Percentiles rank a stretch among this genome's conserved stretches.
Conservation (phyloP, 805 yeast genomes). For the Lachancea mirantina region DNA sequence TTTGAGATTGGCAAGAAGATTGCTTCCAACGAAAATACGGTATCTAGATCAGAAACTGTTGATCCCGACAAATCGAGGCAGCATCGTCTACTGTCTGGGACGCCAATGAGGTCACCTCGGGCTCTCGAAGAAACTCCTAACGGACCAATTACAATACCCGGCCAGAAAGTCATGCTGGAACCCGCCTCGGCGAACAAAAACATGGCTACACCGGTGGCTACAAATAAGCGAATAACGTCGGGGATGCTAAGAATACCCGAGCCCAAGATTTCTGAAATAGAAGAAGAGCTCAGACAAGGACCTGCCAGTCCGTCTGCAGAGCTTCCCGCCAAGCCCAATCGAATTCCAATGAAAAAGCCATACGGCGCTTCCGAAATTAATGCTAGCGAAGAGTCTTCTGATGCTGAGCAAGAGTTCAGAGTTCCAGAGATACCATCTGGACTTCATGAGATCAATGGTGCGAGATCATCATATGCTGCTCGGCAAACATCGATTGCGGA, state of each 20-base stretch:
- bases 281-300: conserved; percentile 34
- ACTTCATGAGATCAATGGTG: conserved; percentile 1
- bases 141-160: conserved; percentile 16
- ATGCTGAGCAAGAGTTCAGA: conserved; percentile 12
- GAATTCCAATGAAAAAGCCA: conserved; percentile 31
- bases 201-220: conserved; percentile 12
- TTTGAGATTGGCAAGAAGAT: conserved; percentile 27
- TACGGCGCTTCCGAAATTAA: too few relatives aligned
- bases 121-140: conserved; percentile 4
- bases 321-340: conserved; percentile 27
- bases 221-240: conserved; percentile 34
- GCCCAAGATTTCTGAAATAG: conserved; percentile 36
- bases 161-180: conserved; percentile 27
- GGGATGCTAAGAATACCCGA: conserved; percentile 40
- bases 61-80: conserved; percentile 34
- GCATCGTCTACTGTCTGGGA: conserved; percentile 28
- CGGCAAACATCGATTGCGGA: conserved; percentile 30
- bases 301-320: conserved; percentile 32
- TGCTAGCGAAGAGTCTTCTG: conserved; percentile 12
- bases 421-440: conserved; percentile 15
- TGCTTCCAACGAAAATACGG: conserved; percentile 31
- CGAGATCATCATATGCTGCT: conserved; percentile 9
- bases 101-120: conserved; percentile 28
- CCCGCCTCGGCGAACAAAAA: conserved; percentile 13
- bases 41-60: conserved; percentile 33